Base-by-base conservation (phyloP, 73 alveolate genomes). In the Symbiodinium natans region DNA sequence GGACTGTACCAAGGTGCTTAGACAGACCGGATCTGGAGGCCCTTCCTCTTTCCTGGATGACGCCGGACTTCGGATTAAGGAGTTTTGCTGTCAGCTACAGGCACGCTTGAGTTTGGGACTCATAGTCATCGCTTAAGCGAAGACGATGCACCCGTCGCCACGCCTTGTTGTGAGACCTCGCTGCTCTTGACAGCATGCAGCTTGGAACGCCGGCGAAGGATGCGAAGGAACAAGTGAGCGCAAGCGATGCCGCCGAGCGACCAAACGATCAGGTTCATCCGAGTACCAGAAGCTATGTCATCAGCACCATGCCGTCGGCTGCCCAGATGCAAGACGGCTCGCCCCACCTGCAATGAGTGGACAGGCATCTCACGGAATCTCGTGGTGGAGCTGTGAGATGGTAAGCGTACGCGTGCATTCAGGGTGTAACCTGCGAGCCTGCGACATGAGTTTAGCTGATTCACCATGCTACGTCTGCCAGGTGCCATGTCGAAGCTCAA, bases 301-400 rank as follows among this genome's bases (percentile, higher is more conserved):
- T 92, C 98, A 15, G 98, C 98, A 1, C 98, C 98, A 33, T 92
- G 98, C 29, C 98, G 82, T 2, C 92, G 92, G 11, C 85, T 77
- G 75, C 98, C 98, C 84, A 92, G 31, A 34, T 92, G 98, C 33
- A 92, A 59, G 41, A 92, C 98, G 19, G 98, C 98, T 19, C 98
- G 56, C 41, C 98, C 98, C 27, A 80, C 71, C 95, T 88, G 73
- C 80, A 63, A 36, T 29, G 36, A 63, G 33, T 29, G n/a, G n/a
- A n/a, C n/a, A n/a, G n/a, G n/a, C n/a, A n/a, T n/a, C n/a, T n/a
- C n/a, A n/a, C n/a, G n/a, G n/a, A n/a, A n/a, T n/a, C n/a, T n/a
- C n/a, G n/a, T n/a, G n/a, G n/a, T n/a, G n/a, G n/a, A n/a, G n/a
- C n/a, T n/a, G n/a, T n/a, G n/a, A n/a, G n/a, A n/a, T n/a, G n/a